Percentiles rank a stretch among this genome's conserved stretches.
phyloP scores from a whole-genome alignment of 2,329 filamentous ascomycete species.

The Berkeleyomyces rouxiae region DNA sequence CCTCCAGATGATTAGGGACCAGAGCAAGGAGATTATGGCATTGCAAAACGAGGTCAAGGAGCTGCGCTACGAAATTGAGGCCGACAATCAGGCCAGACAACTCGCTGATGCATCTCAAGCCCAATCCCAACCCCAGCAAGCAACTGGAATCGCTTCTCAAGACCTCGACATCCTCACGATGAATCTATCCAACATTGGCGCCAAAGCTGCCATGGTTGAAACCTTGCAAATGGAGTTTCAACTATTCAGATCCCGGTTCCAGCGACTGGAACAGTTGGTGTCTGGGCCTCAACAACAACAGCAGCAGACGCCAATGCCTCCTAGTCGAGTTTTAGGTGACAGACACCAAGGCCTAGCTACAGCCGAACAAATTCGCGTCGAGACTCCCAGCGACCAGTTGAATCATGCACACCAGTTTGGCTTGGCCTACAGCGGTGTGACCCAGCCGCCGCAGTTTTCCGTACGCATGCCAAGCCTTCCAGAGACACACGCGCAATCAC shows the following conservation, averaged over 20 bases:
- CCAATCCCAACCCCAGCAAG: conserved; percentile 14
- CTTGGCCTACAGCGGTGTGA: not conserved
- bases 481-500: conserved; percentile 10
- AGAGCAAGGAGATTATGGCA: conserved; percentile 17
- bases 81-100: conserved; percentile 20
- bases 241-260: conserved; percentile 23
- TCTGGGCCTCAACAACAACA: not conserved
- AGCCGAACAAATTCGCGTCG: not conserved
- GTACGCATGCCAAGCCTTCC: conserved; percentile 2
- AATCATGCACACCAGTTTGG: not conserved
- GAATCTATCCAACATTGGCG: conserved; percentile 24
- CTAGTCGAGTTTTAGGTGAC: not conserved
- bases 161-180: conserved; percentile 26
- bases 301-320: not conserved
- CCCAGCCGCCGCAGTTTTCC: not conserved
- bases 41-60: conserved; percentile 15
- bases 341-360: not conserved
- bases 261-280: conserved; percentile 20
- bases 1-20: conserved; percentile 16
- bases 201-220: conserved; percentile 25
- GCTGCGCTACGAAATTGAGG: conserved; percentile 14
- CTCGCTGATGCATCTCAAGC: conserved; percentile 19
- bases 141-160: conserved; percentile 14
- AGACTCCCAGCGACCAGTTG: not conserved
- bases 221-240: conserved; percentile 27